Percentiles rank a stretch among this genome's conserved stretches.
phyloP scores from a whole-genome alignment of 1,139 yeast genomes.

The Scheffersomyces insectosa region DNA sequence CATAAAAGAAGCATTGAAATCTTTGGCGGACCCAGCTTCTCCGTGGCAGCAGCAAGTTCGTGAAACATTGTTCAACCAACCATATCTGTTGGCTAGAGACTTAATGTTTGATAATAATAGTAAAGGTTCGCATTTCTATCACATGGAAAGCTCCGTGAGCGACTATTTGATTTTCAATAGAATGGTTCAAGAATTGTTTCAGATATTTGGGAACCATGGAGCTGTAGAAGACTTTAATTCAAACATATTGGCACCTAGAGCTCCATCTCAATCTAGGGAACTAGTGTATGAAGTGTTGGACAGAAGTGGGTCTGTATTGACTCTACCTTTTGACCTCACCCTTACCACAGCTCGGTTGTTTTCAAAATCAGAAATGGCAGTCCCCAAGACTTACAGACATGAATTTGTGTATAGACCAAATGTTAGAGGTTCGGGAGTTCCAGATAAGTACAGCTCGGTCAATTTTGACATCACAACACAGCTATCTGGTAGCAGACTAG shows the following conservation, averaged over 20 bases:
- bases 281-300: constrained; percentile 81
- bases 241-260: constrained; percentile 69
- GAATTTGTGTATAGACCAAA: constrained; percentile 81
- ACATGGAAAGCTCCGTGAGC: constrained; percentile 20
- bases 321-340: constrained; percentile 84
- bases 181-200: constrained; percentile 56
- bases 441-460: constrained; percentile 75
- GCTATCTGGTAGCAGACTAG: constrained; percentile 40
- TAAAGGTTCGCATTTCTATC: constrained; percentile 22
- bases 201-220: constrained; percentile 77
- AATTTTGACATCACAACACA: constrained; percentile 79
- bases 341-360: constrained; percentile 84
- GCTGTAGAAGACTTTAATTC: constrained; percentile 70
- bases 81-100: constrained; percentile 80
- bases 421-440: constrained; percentile 58
- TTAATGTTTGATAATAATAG: constrained; percentile 65
- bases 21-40: constrained; percentile 84
- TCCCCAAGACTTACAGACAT: constrained; percentile 69
- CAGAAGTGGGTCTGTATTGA: constrained; percentile 81
- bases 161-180: constrained; percentile 49
- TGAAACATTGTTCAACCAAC: constrained; percentile 78
- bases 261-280: constrained; percentile 65
- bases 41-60: constrained; percentile 95
- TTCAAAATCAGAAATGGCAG: constrained; percentile 58
- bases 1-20: constrained; percentile 82